Conservation (phyloP, 805 yeast genomes). For the Hanseniaspora vineae region DNA sequence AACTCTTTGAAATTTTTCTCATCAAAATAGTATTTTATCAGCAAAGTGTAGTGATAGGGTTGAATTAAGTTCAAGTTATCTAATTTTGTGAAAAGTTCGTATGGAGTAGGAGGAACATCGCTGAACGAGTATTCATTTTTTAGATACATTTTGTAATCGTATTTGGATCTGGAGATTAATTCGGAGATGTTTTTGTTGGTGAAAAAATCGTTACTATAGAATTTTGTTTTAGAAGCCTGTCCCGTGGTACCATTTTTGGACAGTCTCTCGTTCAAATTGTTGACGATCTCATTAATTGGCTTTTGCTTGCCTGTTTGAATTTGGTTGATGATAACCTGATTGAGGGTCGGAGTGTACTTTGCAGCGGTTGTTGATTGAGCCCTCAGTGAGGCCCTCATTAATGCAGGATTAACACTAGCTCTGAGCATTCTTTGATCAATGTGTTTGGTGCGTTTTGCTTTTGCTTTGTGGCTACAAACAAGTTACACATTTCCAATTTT, state of each 20-base stretch:
- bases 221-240: background rate
- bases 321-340: background rate
- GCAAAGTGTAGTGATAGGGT: background rate
- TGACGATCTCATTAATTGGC: background rate
- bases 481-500: no score
- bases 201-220: background rate
- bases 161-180: background rate
- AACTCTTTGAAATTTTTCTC: background rate
- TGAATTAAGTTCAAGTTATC: background rate
- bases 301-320: background rate
- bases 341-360: background rate
- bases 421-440: no score
- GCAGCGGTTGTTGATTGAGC: background rate
- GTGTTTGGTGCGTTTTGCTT: no score
- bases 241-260: background rate
- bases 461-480: no score
- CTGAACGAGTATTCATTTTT: background rate
- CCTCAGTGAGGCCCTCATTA: no score
- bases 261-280: background rate
- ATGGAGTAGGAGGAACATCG: slow-evolving; percentile 1
- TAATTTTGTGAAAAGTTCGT: background rate
- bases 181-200: background rate
- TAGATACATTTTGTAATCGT: background rate
- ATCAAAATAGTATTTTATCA: background rate
- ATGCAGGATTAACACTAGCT: no score